Evolutionary conservation across 345 rosid species (phyloP), one percentile per base, ranked within the genome.

Genomic region (Rhodamnia argentea): DNA sequence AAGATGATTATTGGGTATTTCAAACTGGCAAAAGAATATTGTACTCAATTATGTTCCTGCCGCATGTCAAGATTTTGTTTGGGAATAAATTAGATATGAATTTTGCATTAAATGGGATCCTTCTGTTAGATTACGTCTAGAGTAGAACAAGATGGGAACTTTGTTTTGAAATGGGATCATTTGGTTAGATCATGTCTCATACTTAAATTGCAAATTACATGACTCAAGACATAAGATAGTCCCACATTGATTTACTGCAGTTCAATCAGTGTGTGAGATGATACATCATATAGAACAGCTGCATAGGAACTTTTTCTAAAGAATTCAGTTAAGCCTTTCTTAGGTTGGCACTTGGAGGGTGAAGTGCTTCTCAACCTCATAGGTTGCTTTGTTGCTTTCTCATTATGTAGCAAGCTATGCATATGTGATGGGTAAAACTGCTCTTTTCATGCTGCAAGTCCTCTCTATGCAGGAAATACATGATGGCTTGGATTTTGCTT

Each of bases 391-490:
- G 81, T 37, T 70, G 47, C 81, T 70, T 37, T 70, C 26, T 70
- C 81, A 70, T 70, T 70, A 37, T 1, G 1, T 32, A 37, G 24
- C 1, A 0, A 70, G 47, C 78, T 37, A 32, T 70, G 26, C 78
- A 70, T 70, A 37, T 37, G 24, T 18, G 24, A 37, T 70, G 22
- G 81, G 40, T 70, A 70, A 70, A 70, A 20, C 26, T 37, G 10
- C 24, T 70, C 81, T 37, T 70, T 70, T 70, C 13, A 70, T 37
- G 13, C 81, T 37, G 81, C 83, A 13, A 82, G 52, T 52, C 57
- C 53, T 57, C 83, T 44, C n/a, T 53, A 12, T 89, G 88, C 91
- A 94, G 96, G 96, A 94, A 87, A 88, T 93, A 82, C 96, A 94
- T 86, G 91, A 94, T 26, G 93, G 94, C 40, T 89, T 94, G 85